Percentiles rank a stretch among this genome's conserved stretches.
Evolutionary conservation across 108 stramenopile species (phyloP).

Genomic region (Halocafeteria seosinensis): DNA sequence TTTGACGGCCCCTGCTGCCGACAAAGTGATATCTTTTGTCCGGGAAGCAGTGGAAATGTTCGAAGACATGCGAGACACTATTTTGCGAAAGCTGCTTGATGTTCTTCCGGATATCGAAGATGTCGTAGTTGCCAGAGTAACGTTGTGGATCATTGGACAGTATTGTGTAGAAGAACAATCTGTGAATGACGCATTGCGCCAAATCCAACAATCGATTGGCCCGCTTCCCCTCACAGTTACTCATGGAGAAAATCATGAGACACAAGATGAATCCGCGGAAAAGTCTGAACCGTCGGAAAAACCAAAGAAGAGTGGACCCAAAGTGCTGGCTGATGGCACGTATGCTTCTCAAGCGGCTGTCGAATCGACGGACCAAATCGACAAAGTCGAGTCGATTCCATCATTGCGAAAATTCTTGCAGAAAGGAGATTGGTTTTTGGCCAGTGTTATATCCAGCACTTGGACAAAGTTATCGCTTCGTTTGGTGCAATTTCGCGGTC

Average conservation of each 20-base stretch:
- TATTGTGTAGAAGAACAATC: constrained; percentile 47
- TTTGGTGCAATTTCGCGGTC: constrained; percentile 36
- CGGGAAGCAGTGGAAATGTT: constrained; percentile 89
- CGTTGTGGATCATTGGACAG: constrained; percentile 95
- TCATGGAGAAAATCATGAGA: constrained; percentile 18
- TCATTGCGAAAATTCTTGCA: constrained; percentile 59
- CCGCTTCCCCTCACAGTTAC: constrained; percentile 11
- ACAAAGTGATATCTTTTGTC: constrained; percentile 86
- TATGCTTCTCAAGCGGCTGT: constrained; percentile 76
- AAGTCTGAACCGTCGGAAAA: constrained; percentile 38
- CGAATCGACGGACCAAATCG: background rate
- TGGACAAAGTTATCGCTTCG: constrained; percentile 78
- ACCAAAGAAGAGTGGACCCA: constrained; percentile 46
- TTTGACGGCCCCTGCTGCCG: constrained; percentile 51
- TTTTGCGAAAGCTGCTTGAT: constrained; percentile 68
- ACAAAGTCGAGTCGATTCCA: too few species aligned
- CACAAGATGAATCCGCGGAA: constrained; percentile 42
- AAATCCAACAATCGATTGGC: constrained; percentile 16
- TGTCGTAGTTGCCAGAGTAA: constrained; percentile 72
- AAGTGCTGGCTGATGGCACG: constrained; percentile 91
- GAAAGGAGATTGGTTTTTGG: constrained; percentile 73
- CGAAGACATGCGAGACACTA: constrained; percentile 55
- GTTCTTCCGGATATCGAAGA: constrained; percentile 59
- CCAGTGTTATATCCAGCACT: constrained; percentile 55
- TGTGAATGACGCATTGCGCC: constrained; percentile 9